These are phyloP conservation scores for Botrytis squamosa DNA, from an alignment of 2,329 filamentous ascomycete genomes.

Conservation along the genomic window DNA sequence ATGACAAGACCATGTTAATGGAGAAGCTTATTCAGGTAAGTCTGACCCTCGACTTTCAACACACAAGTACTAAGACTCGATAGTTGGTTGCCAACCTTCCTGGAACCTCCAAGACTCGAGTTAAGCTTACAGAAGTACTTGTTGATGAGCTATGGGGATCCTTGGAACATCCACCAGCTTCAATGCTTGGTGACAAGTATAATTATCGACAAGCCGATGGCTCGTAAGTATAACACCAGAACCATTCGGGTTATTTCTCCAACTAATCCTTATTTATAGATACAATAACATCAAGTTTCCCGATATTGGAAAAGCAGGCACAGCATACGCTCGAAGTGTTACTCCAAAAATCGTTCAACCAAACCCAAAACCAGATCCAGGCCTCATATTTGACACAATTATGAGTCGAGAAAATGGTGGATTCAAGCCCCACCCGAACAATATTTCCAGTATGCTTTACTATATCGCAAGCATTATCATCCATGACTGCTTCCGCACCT, in stretches of 20 bases:
- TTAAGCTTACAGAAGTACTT: conserved; percentile 64
- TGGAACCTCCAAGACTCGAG: conserved; percentile 50
- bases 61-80: conserved; percentile 1
- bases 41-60: neutral
- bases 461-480: conserved; percentile 53
- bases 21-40: conserved; percentile 61
- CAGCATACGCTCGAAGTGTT: conserved; percentile 63
- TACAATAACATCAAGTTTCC: conserved; percentile 59
- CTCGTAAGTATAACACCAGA: conserved; percentile 51
- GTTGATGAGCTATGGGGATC: conserved; percentile 68
- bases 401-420: conserved; percentile 46
- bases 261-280: neutral
- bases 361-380: conserved; percentile 61
- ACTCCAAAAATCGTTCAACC: conserved; percentile 57
- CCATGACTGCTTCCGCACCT: conserved; percentile 48
- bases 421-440: conserved; percentile 43
- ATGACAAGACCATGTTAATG: conserved; percentile 79
- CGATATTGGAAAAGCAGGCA: conserved; percentile 64
- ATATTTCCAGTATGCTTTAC: conserved; percentile 48
- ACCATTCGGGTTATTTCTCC: neutral
- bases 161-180: conserved; percentile 67
- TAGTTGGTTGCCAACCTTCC: conserved; percentile 65
- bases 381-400: conserved; percentile 55
- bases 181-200: conserved; percentile 61
- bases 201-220: conserved; percentile 65